Evolutionary conservation across 176 grass and related monocot genomes (phyloP).

Genomic region (Bromus sterilis): DNA sequence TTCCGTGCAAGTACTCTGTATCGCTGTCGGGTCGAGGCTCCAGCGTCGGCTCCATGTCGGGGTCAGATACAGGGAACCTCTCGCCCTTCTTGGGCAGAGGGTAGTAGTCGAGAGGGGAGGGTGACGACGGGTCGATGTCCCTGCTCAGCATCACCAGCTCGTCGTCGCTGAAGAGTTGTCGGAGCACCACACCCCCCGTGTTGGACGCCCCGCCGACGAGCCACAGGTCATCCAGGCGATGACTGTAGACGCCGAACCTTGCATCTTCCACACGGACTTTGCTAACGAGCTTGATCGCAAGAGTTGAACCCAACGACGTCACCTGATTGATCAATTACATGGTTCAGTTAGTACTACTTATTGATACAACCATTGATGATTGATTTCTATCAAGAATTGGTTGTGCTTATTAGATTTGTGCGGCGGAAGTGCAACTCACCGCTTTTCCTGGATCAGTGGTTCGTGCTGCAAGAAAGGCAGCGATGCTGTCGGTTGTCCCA

Average conservation of each 20-base stretch:
- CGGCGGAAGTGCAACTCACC: not conserved
- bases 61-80: constrained; percentile 67
- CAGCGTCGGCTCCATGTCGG: constrained; percentile 65
- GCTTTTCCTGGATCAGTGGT: constrained; percentile 48
- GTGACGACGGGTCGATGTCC: constrained; percentile 35
- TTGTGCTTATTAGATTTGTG: no score
- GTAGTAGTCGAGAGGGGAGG: constrained; percentile 61
- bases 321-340: constrained; percentile 16
- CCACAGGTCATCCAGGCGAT: constrained; percentile 63
- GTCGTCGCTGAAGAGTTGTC: constrained; percentile 59
- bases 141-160: constrained; percentile 38
- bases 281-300: constrained; percentile 84
- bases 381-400: not conserved
- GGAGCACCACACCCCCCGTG: constrained; percentile 54
- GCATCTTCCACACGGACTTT: constrained; percentile 47
- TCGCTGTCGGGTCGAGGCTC: constrained; percentile 47
- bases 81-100: constrained; percentile 57
- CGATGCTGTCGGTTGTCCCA: constrained; percentile 81
- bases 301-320: constrained; percentile 70
- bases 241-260: constrained; percentile 78
- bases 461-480: constrained; percentile 64
- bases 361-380: not conserved
- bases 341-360: not conserved
- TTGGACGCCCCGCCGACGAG: constrained; percentile 85
- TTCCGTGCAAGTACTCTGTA: constrained; percentile 50